These are phyloP conservation scores for Penicillium concentricum DNA, from an alignment of 2,329 filamentous ascomycete species.

Conservation along the genomic window DNA sequence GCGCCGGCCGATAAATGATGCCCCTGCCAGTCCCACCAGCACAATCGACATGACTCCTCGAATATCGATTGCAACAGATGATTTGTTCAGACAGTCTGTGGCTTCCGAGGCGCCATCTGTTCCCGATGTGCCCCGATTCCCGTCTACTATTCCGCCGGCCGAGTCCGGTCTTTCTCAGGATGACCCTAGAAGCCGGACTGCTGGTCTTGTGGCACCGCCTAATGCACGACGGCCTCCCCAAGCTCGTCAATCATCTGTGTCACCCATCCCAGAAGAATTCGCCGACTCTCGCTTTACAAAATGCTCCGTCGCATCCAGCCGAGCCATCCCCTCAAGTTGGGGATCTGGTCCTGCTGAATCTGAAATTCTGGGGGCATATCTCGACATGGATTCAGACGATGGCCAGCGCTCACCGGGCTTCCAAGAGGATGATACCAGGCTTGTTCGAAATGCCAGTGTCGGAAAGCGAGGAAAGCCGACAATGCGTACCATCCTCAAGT, in stretches of 20 bases:
- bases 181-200: constrained; percentile 27
- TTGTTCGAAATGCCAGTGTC: constrained; percentile 45
- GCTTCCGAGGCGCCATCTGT: constrained; percentile 31
- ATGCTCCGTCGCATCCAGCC: constrained; percentile 68
- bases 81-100: constrained; percentile 28
- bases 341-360: constrained; percentile 50
- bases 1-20: constrained; percentile 17
- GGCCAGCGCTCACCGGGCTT: constrained; percentile 13
- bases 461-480: constrained; percentile 43
- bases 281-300: constrained; percentile 49
- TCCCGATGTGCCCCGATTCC: constrained; percentile 28
- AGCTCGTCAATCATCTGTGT: constrained; percentile 65
- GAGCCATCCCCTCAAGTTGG: constrained; percentile 69
- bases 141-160: constrained; percentile 20
- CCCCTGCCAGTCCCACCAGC: constrained; percentile 22
- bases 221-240: constrained; percentile 45
- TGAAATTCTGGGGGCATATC: constrained; percentile 44
- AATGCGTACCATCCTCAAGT: constrained; percentile 41
- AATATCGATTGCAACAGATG: constrained; percentile 30
- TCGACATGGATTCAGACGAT: constrained; percentile 31
- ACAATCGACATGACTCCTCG: constrained; percentile 24
- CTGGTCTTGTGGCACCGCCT: constrained; percentile 32
- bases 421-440: constrained; percentile 24
- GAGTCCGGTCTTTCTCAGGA: constrained; percentile 19
- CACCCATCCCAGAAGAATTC: constrained; percentile 73